Evolutionary conservation across 2,329 filamentous ascomycete species (phyloP).

Genomic region (Colletotrichum sp.): DNA sequence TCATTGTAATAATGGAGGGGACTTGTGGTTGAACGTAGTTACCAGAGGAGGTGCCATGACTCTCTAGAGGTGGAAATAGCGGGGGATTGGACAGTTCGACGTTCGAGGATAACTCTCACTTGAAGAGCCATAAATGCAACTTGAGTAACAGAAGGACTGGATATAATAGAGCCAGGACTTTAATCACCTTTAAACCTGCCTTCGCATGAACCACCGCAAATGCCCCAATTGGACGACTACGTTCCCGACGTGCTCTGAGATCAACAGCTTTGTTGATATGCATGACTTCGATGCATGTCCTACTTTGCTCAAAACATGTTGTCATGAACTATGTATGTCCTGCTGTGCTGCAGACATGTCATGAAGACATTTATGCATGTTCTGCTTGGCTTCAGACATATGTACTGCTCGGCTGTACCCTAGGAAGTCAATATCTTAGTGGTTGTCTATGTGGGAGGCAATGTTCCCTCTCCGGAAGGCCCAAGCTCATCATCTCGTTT

Average conservation of each 20-base stretch:
- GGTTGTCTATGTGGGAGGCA: not conserved
- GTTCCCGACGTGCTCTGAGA: not conserved
- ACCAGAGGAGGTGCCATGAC: not conserved
- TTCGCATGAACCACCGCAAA: not conserved
- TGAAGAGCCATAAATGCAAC: not conserved
- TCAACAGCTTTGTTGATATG: not conserved
- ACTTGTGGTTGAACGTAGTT: not conserved
- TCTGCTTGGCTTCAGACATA: not conserved
- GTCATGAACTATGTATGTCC: not conserved
- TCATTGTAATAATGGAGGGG: not conserved
- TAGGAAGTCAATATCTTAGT: not conserved
- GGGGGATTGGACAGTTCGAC: not conserved
- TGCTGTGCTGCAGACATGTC: not conserved
- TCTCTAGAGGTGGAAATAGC: not conserved
- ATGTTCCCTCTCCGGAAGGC: not conserved
- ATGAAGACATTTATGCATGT: not conserved
- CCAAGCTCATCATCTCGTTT: not conserved
- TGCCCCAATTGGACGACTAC: not conserved
- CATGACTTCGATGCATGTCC: not conserved
- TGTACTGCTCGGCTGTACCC: not conserved
- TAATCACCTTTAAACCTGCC: not conserved
- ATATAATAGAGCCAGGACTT: not conserved
- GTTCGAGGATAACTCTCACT: not conserved
- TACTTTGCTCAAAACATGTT: not conserved
- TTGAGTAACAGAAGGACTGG: not conserved